These are phyloP conservation scores for Leptographium lundbergii DNA, from an alignment of 2,329 filamentous ascomycete genomes.

Conservation along the genomic window DNA sequence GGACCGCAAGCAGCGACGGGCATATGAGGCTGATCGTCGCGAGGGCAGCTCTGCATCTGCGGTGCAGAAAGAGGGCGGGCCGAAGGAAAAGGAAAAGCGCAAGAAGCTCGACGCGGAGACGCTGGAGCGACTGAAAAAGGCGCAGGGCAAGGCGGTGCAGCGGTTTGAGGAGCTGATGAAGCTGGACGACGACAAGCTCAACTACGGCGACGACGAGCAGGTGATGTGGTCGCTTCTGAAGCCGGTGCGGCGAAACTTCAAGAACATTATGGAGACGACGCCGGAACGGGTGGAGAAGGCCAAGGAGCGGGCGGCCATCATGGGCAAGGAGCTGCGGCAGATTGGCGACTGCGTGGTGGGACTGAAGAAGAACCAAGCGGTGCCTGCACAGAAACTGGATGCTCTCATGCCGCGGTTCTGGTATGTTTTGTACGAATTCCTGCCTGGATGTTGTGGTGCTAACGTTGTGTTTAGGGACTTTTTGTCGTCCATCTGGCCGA, in stretches of 20 bases:
- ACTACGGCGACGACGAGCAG: slow-evolving; percentile 21
- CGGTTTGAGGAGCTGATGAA: slow-evolving; percentile 25
- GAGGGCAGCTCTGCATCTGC: slow-evolving; percentile 20
- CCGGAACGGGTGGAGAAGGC: slow-evolving; percentile 18
- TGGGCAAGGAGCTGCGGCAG: slow-evolving; percentile 23
- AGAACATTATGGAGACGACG: slow-evolving; percentile 23
- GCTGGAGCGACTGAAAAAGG: slow-evolving; percentile 21
- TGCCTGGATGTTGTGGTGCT: neutral
- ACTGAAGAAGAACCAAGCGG: slow-evolving; percentile 19
- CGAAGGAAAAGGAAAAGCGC: slow-evolving; percentile 27
- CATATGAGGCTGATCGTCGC: slow-evolving; percentile 28
- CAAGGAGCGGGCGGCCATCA: slow-evolving; percentile 23
- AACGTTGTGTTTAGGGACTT: slow-evolving; percentile 19
- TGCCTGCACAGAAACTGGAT: slow-evolving; percentile 18
- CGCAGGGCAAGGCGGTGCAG: slow-evolving; percentile 21
- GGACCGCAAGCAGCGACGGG: slow-evolving; percentile 33
- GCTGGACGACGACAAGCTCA: slow-evolving; percentile 22
- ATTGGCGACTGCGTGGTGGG: slow-evolving; percentile 23
- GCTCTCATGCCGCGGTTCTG: slow-evolving; percentile 25
- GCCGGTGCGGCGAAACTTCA: slow-evolving; percentile 23
- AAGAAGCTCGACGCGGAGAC: slow-evolving; percentile 22
- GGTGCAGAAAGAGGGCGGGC: slow-evolving; percentile 17
- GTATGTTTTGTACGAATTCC: slow-evolving; percentile 12
- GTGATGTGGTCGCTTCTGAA: slow-evolving; percentile 26
- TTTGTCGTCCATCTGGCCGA: slow-evolving; percentile 25